Conservation (phyloP, 2,329 filamentous ascomycete species). For the Colletotrichum sp. region DNA sequence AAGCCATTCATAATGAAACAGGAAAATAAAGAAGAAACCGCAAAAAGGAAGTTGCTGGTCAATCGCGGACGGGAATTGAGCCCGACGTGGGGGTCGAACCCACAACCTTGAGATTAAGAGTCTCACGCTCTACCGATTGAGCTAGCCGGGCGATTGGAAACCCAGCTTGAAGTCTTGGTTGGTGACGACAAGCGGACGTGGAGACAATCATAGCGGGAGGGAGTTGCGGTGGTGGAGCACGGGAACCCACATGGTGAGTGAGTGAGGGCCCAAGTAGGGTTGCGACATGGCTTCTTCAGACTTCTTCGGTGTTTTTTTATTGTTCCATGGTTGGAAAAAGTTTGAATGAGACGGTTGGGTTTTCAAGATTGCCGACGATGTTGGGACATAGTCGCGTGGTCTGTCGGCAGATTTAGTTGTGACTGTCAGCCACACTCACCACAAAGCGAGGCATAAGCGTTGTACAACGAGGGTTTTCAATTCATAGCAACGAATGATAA, state of each 20-base stretch:
- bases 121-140: slow-evolving; percentile 78
- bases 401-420: accelerated
- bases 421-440: not conserved
- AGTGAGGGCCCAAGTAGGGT: not conserved
- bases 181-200: not conserved
- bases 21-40: not conserved
- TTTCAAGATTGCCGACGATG: not conserved
- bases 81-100: slow-evolving; percentile 47
- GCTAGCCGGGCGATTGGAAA: slow-evolving; percentile 56
- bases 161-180: not conserved
- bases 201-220: not conserved
- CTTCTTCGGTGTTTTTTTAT: accelerated
- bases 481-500: accelerated
- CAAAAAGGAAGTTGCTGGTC: not conserved
- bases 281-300: not conserved
- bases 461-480: not conserved
- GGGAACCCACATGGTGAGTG: not conserved
- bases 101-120: slow-evolving; percentile 68
- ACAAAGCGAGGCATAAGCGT: not conserved
- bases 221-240: not conserved
- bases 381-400: not conserved
- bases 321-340: accelerated
- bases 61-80: slow-evolving; percentile 20
- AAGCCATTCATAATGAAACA: not conserved
- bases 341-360: accelerated